phyloP scores from a whole-genome alignment of 805 yeast species.

The Nakazawaea sp. region DNA sequence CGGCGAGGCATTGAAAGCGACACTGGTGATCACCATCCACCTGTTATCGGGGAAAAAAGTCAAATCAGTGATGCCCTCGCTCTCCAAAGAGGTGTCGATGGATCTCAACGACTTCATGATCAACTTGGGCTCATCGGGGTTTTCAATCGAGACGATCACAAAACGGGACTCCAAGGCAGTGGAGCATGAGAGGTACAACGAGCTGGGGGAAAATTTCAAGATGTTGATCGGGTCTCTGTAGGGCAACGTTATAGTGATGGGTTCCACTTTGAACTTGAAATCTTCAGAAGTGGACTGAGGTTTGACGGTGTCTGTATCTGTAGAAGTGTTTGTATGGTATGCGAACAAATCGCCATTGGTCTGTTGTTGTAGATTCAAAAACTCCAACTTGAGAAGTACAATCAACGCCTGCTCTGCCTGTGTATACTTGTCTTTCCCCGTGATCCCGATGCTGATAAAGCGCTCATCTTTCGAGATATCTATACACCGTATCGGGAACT shows the following conservation, averaged over 20 bases:
- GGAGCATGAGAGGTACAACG: slow-evolving; percentile 66
- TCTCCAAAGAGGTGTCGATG: slow-evolving; percentile 59
- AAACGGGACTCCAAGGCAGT: slow-evolving; percentile 75
- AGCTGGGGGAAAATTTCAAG: slow-evolving; percentile 65
- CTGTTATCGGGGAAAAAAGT: slow-evolving; percentile 64
- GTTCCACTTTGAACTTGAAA: slow-evolving; percentile 32
- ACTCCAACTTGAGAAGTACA: slow-evolving; percentile 35
- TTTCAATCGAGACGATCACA: slow-evolving; percentile 61
- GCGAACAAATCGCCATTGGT: neutral
- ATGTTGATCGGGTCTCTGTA: slow-evolving; percentile 80
- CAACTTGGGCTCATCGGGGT: slow-evolving; percentile 56
- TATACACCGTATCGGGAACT: slow-evolving; percentile 74
- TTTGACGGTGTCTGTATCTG: slow-evolving; percentile 1
- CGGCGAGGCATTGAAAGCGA: slow-evolving; percentile 60
- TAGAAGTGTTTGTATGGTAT: neutral
- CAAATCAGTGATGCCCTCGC: slow-evolving; percentile 85
- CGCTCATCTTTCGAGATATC: slow-evolving; percentile 61
- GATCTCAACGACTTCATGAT: slow-evolving; percentile 63
- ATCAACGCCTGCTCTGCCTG: slow-evolving; percentile 74
- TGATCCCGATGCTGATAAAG: slow-evolving; percentile 72
- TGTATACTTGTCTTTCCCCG: slow-evolving; percentile 66
- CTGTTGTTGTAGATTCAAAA: neutral
- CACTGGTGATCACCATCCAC: slow-evolving; percentile 45
- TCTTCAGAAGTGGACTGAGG: slow-evolving; percentile 7
- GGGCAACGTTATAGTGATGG: slow-evolving; percentile 73